Evolutionary conservation across 1,139 yeast genomes (phyloP).

Genomic region (Yamadazyma sp.): DNA sequence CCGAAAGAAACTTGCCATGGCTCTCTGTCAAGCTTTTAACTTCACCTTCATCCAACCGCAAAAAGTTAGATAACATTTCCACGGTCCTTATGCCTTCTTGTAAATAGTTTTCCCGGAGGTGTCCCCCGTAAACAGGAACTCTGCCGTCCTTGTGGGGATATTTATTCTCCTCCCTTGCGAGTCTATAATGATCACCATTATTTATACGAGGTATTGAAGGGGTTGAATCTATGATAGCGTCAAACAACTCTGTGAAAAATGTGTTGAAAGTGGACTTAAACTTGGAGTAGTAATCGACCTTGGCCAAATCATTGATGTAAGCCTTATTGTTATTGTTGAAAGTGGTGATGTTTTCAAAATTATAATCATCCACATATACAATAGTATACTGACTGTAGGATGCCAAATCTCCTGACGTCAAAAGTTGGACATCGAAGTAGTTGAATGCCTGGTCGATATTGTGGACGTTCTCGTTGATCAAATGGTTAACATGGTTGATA

Average conservation of each 20-base stretch:
- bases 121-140: slow-evolving; percentile 35
- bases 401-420: background rate
- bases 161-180: slow-evolving; percentile 19
- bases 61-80: slow-evolving; percentile 21
- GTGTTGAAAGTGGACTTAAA: slow-evolving; percentile 18
- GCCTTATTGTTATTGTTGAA: slow-evolving; percentile 7
- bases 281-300: slow-evolving; percentile 17
- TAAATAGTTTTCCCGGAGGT: slow-evolving; percentile 31
- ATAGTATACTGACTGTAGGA: slow-evolving; percentile 1
- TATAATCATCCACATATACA: slow-evolving; percentile 20
- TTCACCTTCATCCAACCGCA: slow-evolving; percentile 24
- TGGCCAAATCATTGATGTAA: slow-evolving; percentile 12
- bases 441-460: background rate
- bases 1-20: slow-evolving; percentile 20
- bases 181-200: slow-evolving; percentile 28
- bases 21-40: slow-evolving; percentile 19
- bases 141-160: slow-evolving; percentile 26
- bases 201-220: slow-evolving; percentile 26
- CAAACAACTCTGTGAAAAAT: slow-evolving; percentile 21
- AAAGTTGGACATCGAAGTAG: background rate
- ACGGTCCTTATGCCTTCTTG: slow-evolving; percentile 30
- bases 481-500: slow-evolving; percentile 4
- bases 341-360: slow-evolving; percentile 7
- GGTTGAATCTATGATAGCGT: slow-evolving; percentile 19
- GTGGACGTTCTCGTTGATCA: background rate